These are phyloP conservation scores for Xanthoconium stramineum DNA, from an alignment of 768 basidiomycete genomes.

Conservation along the genomic window DNA sequence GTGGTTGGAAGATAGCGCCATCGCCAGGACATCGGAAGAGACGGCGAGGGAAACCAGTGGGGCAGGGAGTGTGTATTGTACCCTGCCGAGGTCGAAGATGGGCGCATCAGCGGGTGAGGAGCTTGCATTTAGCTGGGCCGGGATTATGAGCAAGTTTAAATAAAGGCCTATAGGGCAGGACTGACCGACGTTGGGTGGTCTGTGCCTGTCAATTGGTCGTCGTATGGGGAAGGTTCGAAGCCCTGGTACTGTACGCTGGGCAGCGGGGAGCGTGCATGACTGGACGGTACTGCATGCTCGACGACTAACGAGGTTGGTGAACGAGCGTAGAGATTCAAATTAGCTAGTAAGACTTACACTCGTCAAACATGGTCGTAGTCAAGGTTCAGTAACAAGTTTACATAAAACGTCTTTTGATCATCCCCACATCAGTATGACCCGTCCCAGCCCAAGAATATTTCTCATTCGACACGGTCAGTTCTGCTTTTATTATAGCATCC, in stretches of 20 bases:
- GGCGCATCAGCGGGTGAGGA: slow-evolving; percentile 43
- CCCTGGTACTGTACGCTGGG: slow-evolving; percentile 80
- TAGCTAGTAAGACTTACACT: slow-evolving; percentile 43
- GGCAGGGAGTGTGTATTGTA: slow-evolving; percentile 86
- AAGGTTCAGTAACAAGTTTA: neutral
- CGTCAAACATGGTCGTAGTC: slow-evolving; percentile 55
- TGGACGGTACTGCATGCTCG: slow-evolving; percentile 68
- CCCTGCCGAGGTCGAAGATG: slow-evolving; percentile 80
- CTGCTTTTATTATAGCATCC: neutral
- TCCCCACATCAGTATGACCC: slow-evolving; percentile 22
- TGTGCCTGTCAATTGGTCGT: slow-evolving; percentile 46
- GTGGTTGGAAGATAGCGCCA: slow-evolving; percentile 73
- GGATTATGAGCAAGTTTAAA: slow-evolving; percentile 4
- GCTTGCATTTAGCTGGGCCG: slow-evolving; percentile 29
- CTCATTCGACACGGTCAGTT: slow-evolving; percentile 71
- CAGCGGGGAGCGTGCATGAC: slow-evolving; percentile 37
- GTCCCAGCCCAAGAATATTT: slow-evolving; percentile 71
- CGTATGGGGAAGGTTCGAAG: slow-evolving; percentile 71
- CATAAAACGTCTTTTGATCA: no score
- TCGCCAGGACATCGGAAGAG: slow-evolving; percentile 82
- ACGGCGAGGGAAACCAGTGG: slow-evolving; percentile 80
- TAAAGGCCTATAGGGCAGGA: neutral
- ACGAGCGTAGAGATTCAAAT: neutral
- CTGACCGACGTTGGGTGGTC: slow-evolving; percentile 32
- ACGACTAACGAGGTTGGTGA: slow-evolving; percentile 56